A percentile compares a stretch with the other conserved stretches of the same genome.
Conservation (phyloP, 2,329 filamentous ascomycete species). For the Diplocarpon mali region DNA sequence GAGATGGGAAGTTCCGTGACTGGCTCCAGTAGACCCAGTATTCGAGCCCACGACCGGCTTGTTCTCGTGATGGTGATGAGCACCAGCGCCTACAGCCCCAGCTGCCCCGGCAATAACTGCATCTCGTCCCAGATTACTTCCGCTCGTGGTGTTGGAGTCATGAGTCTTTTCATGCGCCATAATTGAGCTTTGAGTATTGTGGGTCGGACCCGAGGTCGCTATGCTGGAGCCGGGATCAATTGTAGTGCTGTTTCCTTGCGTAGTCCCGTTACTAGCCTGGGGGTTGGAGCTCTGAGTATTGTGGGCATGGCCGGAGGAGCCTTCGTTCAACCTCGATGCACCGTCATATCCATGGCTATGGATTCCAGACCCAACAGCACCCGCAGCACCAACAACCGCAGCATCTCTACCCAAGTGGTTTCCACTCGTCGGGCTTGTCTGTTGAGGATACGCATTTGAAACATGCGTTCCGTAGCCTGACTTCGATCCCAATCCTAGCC, state of each 20-base stretch:
- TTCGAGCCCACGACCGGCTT: constrained; percentile 2
- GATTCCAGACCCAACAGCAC: constrained; percentile 9
- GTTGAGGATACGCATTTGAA: background rate
- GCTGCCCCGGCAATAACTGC: constrained; percentile 6
- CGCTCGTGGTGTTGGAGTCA: background rate
- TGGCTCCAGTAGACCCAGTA: background rate
- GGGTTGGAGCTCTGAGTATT: background rate
- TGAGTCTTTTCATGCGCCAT: background rate
- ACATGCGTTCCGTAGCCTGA: background rate
- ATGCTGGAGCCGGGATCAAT: background rate
- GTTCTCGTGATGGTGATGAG: constrained; percentile 12
- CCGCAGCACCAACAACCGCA: constrained; percentile 11
- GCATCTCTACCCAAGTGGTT: constrained; percentile 11
- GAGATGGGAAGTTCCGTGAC: background rate
- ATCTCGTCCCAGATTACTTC: constrained; percentile 14
- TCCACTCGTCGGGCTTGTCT: background rate
- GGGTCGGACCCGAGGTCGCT: background rate
- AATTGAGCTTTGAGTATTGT: background rate
- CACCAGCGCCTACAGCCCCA: constrained; percentile 9
- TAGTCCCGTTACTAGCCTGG: constrained; percentile 26
- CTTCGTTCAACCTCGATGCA: background rate
- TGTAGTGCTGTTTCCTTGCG: constrained; percentile 19
- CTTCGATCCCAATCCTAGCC: constrained; percentile 12
- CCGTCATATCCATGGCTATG: constrained; percentile 12
- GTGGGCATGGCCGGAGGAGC: background rate